A percentile compares a stretch with the other conserved stretches of the same genome.
These are phyloP conservation scores for Solanum pinnatisectum DNA, from an alignment of 257 asterid species.

Conservation along the genomic window DNA sequence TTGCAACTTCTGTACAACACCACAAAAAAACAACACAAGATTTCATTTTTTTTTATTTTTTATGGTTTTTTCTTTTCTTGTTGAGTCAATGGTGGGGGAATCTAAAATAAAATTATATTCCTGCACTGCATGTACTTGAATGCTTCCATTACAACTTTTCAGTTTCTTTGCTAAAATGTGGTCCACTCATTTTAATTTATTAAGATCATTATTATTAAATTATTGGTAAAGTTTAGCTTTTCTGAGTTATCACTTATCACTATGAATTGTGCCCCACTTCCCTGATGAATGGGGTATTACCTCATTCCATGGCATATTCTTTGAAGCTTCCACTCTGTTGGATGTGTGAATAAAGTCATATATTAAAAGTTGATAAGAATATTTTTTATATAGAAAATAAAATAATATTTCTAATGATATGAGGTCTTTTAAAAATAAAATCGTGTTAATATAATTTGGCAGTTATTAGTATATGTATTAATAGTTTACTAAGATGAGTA, in stretches of 20 bases:
- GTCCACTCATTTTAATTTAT: background rate
- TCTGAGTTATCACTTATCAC: background rate
- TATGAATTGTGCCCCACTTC: background rate
- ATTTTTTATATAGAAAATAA: background rate
- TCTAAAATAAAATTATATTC: background rate
- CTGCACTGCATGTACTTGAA: background rate
- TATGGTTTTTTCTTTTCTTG: background rate
- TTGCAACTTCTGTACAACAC: background rate
- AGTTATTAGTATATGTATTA: background rate
- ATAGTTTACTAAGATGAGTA: background rate
- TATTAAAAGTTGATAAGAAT: accelerated
- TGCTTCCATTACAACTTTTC: background rate
- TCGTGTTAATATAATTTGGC: background rate
- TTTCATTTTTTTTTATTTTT: background rate
- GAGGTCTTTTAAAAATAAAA: background rate
- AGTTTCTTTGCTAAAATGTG: background rate
- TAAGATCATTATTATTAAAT: background rate
- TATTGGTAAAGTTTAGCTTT: background rate
- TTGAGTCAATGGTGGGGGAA: background rate
- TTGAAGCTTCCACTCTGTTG: background rate
- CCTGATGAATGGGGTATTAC: background rate
- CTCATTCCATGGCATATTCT: background rate
- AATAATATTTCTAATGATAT: background rate
- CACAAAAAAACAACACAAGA: background rate
- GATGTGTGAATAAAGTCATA: background rate